Percentiles rank a stretch among this genome's conserved stretches.
phyloP scores from a whole-genome alignment of 805 yeast species.

The Starmerella roubikii region DNA sequence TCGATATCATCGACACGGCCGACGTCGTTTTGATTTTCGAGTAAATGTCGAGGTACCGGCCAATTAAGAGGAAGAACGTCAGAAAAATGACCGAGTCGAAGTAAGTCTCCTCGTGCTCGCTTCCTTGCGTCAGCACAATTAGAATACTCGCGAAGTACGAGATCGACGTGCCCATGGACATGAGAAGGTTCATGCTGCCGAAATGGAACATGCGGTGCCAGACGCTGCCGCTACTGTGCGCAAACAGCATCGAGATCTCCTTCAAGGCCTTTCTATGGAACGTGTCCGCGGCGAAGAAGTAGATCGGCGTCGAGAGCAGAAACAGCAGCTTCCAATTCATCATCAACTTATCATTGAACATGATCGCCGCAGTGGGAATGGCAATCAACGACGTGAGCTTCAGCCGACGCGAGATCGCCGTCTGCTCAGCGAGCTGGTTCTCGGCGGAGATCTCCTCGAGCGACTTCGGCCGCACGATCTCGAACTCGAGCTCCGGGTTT shows the following conservation, averaged over 20 bases:
- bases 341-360: constrained; percentile 47
- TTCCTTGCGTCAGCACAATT: constrained; percentile 33
- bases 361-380: constrained; percentile 45
- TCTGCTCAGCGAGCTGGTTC: constrained; percentile 19
- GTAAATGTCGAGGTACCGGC: constrained; percentile 51
- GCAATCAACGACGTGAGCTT: constrained; percentile 36
- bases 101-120: constrained; percentile 36
- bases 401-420: constrained; percentile 36
- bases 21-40: constrained; percentile 57
- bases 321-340: constrained; percentile 37
- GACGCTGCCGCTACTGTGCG: constrained; percentile 24
- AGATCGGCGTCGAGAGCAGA: constrained; percentile 55
- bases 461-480: constrained; percentile 40
- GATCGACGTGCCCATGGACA: constrained; percentile 60
- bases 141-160: constrained; percentile 58
- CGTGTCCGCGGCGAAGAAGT: constrained; percentile 58
- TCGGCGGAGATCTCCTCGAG: constrained; percentile 52
- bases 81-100: constrained; percentile 71
- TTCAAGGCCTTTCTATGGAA: constrained; percentile 55
- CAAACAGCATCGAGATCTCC: constrained; percentile 38
- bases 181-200: constrained; percentile 66
- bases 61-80: constrained; percentile 57
- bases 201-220: constrained; percentile 45
- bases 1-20: constrained; percentile 42
- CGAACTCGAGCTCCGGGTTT: constrained; percentile 37